Base-by-base conservation (phyloP, 768 basidiomycete genomes). In the Leucocoprinus leucothites region DNA sequence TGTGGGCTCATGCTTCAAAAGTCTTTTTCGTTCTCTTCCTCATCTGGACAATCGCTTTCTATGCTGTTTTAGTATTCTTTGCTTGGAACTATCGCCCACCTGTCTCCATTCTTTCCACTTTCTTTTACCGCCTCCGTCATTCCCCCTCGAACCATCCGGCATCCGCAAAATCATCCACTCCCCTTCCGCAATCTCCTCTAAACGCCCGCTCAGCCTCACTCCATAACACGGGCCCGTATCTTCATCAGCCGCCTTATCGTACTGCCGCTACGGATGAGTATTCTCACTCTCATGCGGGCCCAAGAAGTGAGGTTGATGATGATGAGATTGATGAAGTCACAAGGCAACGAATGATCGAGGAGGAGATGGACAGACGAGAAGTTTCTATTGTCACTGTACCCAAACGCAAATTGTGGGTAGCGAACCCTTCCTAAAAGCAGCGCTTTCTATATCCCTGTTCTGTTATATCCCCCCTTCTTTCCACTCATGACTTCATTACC, bases 321-420 rank as follows among this genome's bases (percentile, higher is more conserved):
- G 85, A 87, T 26, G 86, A 89, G 45, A 73, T 87, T 53, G 89
- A 91, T 60, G 89, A 91, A 59, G 83, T 86, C 47, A 78, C 82
- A 11, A 75, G 84, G 57, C 89, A 91, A 66, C 77, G 82, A 57
- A 75, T 82, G 61, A 90, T 91, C 31, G 91, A 92, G 65, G 85
- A 87, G 55, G 90, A 92, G 68, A 89, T 93, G 80, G 82, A 77
- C 36, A 76, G 89, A 60, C 80, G 91, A 47, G 89, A 92, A 60
- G 89, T 92, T 26, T 87, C 87, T n/a, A 89, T 92, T 63, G 81
- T 92, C 58, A 85, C 84, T 4, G 77, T 83, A 41, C 91, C 91
- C 18, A 85, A 82, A 65, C 87, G 89, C 60, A 84, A 80, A 63
- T 70, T 93, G 53, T 84, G 83, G 77, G 79, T 92, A 46, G 78